Conservation (phyloP, 1,284 basidiomycete genomes). For the Apiotrichum sp. region DNA sequence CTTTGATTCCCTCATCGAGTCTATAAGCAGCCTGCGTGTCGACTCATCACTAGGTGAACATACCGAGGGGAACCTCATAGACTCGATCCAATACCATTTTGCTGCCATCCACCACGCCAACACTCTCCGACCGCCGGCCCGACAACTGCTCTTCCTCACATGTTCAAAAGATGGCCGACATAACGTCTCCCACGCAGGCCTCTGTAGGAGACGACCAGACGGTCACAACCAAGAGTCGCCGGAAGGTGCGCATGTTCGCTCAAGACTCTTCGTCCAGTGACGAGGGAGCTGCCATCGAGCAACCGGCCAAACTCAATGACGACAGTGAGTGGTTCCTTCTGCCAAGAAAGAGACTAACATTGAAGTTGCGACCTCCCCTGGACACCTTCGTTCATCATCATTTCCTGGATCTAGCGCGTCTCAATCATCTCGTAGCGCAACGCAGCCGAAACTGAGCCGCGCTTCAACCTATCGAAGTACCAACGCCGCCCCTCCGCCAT, state of each 20-base stretch:
- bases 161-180: slow-evolving; percentile 6
- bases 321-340: slow-evolving; percentile 2
- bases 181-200: slow-evolving; percentile 7
- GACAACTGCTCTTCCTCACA: background rate
- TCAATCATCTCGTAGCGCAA: slow-evolving; percentile 2
- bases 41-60: too few relatives aligned
- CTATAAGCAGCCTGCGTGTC: too few relatives aligned
- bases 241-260: slow-evolving; percentile 13
- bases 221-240: slow-evolving; percentile 5
- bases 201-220: slow-evolving; percentile 5
- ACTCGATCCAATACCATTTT: too few relatives aligned
- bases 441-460: slow-evolving; percentile 14
- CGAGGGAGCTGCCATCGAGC: background rate
- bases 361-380: background rate
- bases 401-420: slow-evolving; percentile 14
- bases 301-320: background rate
- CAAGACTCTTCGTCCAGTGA: slow-evolving; percentile 11
- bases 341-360: too few relatives aligned
- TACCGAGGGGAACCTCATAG: too few relatives aligned
- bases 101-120: background rate
- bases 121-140: too few relatives aligned
- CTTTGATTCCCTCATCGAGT: too few relatives aligned
- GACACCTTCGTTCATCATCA: slow-evolving; percentile 15
- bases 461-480: slow-evolving; percentile 9
- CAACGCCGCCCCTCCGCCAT: slow-evolving; percentile 2